A percentile compares a stretch with the other conserved stretches of the same genome.
These are phyloP conservation scores for Isoetes engelmannii DNA, from an alignment of 83 land plant genomes.

Conservation along the genomic window DNA sequence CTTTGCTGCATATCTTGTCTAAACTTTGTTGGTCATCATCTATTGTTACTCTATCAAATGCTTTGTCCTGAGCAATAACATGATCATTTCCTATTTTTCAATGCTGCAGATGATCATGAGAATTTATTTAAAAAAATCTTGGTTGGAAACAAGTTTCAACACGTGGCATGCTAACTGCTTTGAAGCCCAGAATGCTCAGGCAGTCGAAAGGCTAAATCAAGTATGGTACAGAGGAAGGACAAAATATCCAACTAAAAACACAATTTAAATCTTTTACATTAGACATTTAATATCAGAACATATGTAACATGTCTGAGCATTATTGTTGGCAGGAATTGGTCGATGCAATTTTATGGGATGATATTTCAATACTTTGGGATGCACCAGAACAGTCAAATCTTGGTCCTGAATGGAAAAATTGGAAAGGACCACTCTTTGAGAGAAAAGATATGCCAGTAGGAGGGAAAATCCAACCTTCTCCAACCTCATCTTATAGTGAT, in stretches of 20 bases:
- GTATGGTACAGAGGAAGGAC: slow-evolving; percentile 15
- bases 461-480: no score
- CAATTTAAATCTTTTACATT: no score
- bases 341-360: slow-evolving; percentile 52
- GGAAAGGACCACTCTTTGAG: slow-evolving; percentile 56
- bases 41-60: background rate
- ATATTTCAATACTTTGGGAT: slow-evolving; percentile 42
- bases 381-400: slow-evolving; percentile 32
- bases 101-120: slow-evolving; percentile 42
- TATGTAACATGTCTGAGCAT: no score
- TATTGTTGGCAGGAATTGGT: slow-evolving; percentile 44
- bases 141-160: slow-evolving; percentile 30
- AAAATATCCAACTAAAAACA: no score
- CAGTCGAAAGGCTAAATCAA: slow-evolving; percentile 41
- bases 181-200: slow-evolving; percentile 36
- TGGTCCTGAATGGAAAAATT: slow-evolving; percentile 57
- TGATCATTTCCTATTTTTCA: background rate
- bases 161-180: slow-evolving; percentile 43
- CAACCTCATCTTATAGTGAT: no score
- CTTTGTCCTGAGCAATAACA: background rate
- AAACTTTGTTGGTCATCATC: background rate
- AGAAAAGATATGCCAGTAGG: no score
- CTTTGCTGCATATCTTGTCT: no score
- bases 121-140: slow-evolving; percentile 24
- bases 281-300: no score